Evolutionary conservation across 176 grass and related monocot genomes (phyloP), one percentile per base, ranked within the genome.

Genomic region (Bonia amplexicaulis): DNA sequence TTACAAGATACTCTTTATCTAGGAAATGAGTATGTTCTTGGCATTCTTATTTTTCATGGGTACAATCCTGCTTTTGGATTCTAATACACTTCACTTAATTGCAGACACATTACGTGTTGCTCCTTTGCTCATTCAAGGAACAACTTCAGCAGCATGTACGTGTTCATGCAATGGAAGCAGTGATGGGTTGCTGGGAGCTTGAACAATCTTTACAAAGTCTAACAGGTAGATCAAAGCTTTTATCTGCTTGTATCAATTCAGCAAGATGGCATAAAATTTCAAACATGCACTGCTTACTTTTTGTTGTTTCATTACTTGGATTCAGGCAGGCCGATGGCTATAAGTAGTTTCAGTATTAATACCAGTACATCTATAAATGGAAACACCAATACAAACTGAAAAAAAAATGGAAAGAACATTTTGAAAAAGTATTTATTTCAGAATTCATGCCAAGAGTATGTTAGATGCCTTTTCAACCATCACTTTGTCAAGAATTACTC

Each of bases 141-240:
- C 97, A 99, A 80, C 91, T 99, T 26, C 97, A 99, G 69, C 97
- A 99, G 79, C 97, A 99, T 79, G 97, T 99, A 23, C 92, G 97
- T 69, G 97, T 99, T 88, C 97, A 99, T 88, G 97, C 97, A 86
- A 99, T 99, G 97, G 97, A 99, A 86, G 97, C 97, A 17, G 97
- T 99, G 78, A 96, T 99, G 93, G 97, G 91, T 75, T 99, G 97
- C 61, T 99, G 97, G 97, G 97, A 99, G 66, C 93, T 99, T 82
- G 97, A 99, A 62, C 97, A 96, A 80, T 96, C 91, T 55, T 92
- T 99, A 71, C 93, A 99, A 84, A 99, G 88, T 83, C 83, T 99
- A 40, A 99, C 97, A 88, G 97, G 97, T 99, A 84, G 41, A 45
- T 79, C 14, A 17, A 76, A 57, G 54, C 65, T 12, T 84, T 63